Conservation (phyloP, 1,139 yeast genomes). For the Wickerhamomyces sp. region DNA sequence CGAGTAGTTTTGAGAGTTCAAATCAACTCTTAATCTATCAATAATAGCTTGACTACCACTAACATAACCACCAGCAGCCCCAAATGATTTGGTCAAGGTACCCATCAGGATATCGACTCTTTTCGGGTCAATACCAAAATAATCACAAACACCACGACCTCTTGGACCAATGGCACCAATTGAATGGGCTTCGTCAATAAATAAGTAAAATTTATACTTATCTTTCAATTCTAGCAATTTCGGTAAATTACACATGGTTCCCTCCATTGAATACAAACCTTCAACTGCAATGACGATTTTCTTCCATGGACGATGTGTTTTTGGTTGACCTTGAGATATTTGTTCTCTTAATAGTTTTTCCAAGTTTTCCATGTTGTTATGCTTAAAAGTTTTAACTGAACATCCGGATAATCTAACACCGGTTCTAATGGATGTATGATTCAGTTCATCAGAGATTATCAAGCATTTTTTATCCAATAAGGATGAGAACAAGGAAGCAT, state of each 20-base stretch:
- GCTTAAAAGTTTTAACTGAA: slow-evolving; percentile 86
- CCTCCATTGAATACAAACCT: slow-evolving; percentile 98
- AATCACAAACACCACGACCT: slow-evolving; percentile 95
- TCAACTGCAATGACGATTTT: slow-evolving; percentile 91
- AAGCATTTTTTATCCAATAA: slow-evolving; percentile 83
- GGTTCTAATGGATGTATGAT: slow-evolving; percentile 92
- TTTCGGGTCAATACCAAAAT: slow-evolving; percentile 72
- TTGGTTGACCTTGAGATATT: slow-evolving; percentile 95
- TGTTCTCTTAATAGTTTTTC: slow-evolving; percentile 81
- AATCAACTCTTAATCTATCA: slow-evolving; percentile 67
- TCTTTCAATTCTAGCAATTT: slow-evolving; percentile 67
- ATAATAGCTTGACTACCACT: slow-evolving; percentile 69
- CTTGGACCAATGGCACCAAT: slow-evolving; percentile 95
- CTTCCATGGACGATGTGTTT: slow-evolving; percentile 96
- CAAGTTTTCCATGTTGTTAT: slow-evolving; percentile 79
- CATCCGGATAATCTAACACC: slow-evolving; percentile 95
- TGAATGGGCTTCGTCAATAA: slow-evolving; percentile 97
- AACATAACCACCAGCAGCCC: slow-evolving; percentile 97
- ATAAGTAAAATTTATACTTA: slow-evolving; percentile 83
- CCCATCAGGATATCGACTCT: slow-evolving; percentile 92
- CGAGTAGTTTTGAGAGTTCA: slow-evolving; percentile 70
- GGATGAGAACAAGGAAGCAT: slow-evolving; percentile 83
- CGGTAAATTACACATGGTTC: slow-evolving; percentile 88
- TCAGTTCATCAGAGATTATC: slow-evolving; percentile 88
- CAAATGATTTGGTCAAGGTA: slow-evolving; percentile 93